Conservation (phyloP, 257 asterid genomes). For the Solanum clarkiae region DNA sequence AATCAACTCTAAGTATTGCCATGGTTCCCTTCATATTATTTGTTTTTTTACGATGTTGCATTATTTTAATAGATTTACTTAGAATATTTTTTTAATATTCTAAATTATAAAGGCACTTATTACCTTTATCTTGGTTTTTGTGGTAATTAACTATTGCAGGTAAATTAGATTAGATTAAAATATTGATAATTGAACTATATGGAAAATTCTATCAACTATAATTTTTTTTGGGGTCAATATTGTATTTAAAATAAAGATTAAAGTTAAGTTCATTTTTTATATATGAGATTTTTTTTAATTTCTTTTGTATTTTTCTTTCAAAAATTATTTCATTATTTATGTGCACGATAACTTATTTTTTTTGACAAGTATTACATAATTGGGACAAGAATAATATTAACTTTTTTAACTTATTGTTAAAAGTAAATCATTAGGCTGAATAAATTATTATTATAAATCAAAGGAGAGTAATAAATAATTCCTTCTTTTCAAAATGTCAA, state of each 20-base stretch:
- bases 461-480: not conserved
- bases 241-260: too few relatives aligned
- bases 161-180: not conserved
- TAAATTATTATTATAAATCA: not conserved
- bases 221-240: not conserved
- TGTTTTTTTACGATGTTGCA: not conserved
- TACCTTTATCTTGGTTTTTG: not conserved
- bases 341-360: too few relatives aligned
- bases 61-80: not conserved
- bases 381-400: too few relatives aligned
- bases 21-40: not conserved
- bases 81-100: not conserved
- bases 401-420: too few relatives aligned
- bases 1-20: not conserved
- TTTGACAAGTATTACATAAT: too few relatives aligned
- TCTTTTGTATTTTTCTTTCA: too few relatives aligned
- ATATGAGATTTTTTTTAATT: too few relatives aligned
- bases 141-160: not conserved
- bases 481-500: too few relatives aligned
- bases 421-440: too few relatives aligned
- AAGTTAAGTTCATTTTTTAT: too few relatives aligned
- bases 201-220: not conserved
- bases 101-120: not conserved
- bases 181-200: too few relatives aligned
- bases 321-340: too few relatives aligned